Evolutionary conservation across 2,329 filamentous ascomycete genomes (phyloP).

Genomic region (Nectriaceae sp.): DNA sequence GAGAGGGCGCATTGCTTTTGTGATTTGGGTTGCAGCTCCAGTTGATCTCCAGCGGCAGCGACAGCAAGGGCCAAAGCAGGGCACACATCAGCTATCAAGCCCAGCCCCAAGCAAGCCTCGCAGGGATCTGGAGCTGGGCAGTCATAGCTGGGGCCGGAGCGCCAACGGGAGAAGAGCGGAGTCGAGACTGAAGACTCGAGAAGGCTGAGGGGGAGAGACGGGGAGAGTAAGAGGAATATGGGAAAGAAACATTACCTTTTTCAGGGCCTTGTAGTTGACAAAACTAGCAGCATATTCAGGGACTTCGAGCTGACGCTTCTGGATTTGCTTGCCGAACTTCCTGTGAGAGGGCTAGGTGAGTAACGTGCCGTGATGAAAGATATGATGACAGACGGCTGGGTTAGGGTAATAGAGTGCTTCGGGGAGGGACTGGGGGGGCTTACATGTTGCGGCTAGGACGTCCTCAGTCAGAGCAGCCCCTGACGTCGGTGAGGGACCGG

Average conservation of each 20-base stretch:
- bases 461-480: slow-evolving; percentile 21
- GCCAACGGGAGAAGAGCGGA: neutral
- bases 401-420: neutral
- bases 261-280: slow-evolving; percentile 98
- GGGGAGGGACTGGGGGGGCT: slow-evolving; percentile 20
- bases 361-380: slow-evolving; percentile 13
- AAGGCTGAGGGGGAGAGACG: slow-evolving; percentile 9
- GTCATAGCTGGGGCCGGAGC: neutral
- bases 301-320: slow-evolving; percentile 97
- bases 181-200: neutral
- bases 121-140: neutral
- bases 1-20: slow-evolving; percentile 14
- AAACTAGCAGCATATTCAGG: slow-evolving; percentile 99
- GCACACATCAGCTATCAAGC: no score
- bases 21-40: no score
- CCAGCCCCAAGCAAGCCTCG: no score
- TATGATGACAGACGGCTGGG: neutral
- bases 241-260: slow-evolving; percentile 69
- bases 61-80: no score
- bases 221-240: slow-evolving; percentile 15
- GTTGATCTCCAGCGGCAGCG: no score
- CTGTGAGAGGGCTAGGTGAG: slow-evolving; percentile 46
- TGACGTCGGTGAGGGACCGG: slow-evolving; percentile 19
- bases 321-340: slow-evolving; percentile 99
- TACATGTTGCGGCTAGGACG: slow-evolving; percentile 37